A percentile compares a stretch with the other conserved stretches of the same genome.
Conservation (phyloP, 1,139 yeast species). For the Pichia sp. region DNA sequence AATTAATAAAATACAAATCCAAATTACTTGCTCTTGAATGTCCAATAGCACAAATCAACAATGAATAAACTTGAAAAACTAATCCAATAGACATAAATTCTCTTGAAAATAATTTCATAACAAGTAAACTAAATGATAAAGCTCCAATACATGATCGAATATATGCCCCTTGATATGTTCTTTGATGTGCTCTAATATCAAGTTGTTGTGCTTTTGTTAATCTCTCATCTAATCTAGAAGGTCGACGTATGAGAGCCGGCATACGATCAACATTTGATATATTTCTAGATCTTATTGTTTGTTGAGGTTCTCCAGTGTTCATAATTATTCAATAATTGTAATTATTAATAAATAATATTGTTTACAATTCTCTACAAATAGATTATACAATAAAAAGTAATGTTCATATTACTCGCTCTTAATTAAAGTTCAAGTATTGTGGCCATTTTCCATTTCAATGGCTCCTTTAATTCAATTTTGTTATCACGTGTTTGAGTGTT, state of each 20-base stretch:
- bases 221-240: slow-evolving; percentile 26
- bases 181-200: slow-evolving; percentile 54
- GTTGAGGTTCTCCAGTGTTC: no score
- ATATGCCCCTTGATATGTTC: slow-evolving; percentile 60
- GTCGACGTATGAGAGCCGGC: slow-evolving; percentile 17
- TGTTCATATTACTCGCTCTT: neutral
- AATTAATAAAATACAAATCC: slow-evolving; percentile 38
- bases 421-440: slow-evolving; percentile 22
- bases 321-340: no score
- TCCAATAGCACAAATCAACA: slow-evolving; percentile 44
- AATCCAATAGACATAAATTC: slow-evolving; percentile 51
- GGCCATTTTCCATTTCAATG: slow-evolving; percentile 50
- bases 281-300: no score
- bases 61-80: slow-evolving; percentile 48
- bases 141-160: slow-evolving; percentile 44
- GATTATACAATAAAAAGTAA: neutral
- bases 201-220: slow-evolving; percentile 37
- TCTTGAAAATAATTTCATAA: slow-evolving; percentile 46
- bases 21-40: slow-evolving; percentile 40
- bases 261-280: neutral
- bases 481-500: slow-evolving; percentile 27
- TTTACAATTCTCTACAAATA: no score
- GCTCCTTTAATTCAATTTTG: slow-evolving; percentile 25
- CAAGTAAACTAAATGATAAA: slow-evolving; percentile 32
- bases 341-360: no score